Evolutionary conservation across 176 grass and related monocot genomes (phyloP).

Genomic region (Thinopyrum elongatum): DNA sequence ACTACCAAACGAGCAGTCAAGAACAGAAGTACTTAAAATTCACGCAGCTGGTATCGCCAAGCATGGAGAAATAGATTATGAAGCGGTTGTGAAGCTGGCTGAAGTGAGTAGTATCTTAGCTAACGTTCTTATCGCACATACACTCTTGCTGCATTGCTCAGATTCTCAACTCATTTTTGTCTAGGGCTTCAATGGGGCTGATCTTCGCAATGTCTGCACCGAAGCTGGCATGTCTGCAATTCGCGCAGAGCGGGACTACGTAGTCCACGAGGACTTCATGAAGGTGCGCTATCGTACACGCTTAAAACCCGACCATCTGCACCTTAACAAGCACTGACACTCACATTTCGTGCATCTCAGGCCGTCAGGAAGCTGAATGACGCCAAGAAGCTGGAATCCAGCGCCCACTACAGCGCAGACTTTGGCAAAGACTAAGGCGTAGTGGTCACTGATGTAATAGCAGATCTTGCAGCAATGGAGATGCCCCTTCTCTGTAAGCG

Average conservation of each 20-base stretch:
- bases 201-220: slow-evolving; percentile 96
- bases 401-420: slow-evolving; percentile 84
- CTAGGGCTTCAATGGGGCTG: slow-evolving; percentile 95
- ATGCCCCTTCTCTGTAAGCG: background rate
- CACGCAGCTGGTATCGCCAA: slow-evolving; percentile 95
- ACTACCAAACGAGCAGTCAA: slow-evolving; percentile 88
- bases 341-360: slow-evolving; percentile 26
- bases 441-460: background rate
- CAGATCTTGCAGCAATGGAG: background rate
- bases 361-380: slow-evolving; percentile 92
- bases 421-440: slow-evolving; percentile 74
- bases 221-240: slow-evolving; percentile 99
- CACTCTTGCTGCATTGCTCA: background rate
- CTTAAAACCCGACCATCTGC: background rate
- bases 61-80: slow-evolving; percentile 98
- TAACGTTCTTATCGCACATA: background rate
- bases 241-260: slow-evolving; percentile 93
- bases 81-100: slow-evolving; percentile 95
- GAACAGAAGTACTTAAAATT: slow-evolving; percentile 98
- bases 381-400: slow-evolving; percentile 94
- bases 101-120: slow-evolving; percentile 52
- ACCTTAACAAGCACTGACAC: background rate
- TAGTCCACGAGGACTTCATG: slow-evolving; percentile 99
- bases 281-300: slow-evolving; percentile 54
- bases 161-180: slow-evolving; percentile 6